phyloP scores from a whole-genome alignment of 441 rosid species.

The Aquilaria agallochum region DNA sequence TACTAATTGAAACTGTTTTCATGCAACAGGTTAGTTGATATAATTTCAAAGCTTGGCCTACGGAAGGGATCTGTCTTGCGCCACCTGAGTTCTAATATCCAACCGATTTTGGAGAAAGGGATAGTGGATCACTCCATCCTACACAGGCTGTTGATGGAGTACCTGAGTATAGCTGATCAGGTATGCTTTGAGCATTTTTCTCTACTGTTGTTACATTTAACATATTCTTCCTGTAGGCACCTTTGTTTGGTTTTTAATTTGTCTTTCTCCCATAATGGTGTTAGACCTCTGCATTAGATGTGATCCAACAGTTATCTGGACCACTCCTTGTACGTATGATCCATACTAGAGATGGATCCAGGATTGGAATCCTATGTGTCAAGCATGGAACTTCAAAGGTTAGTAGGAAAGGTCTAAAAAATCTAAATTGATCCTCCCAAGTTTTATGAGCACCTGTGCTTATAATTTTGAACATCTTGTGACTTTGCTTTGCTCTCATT shows the following conservation, averaged over 20 bases:
- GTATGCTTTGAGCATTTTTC: slow-evolving; percentile 25
- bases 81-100: slow-evolving; percentile 72
- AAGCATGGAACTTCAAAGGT: slow-evolving; percentile 98
- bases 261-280: slow-evolving; percentile 6
- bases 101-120: slow-evolving; percentile 95
- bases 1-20: not conserved
- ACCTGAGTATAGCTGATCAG: slow-evolving; percentile 78
- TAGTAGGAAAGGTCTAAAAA: slow-evolving; percentile 11
- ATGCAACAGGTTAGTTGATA: slow-evolving; percentile 64
- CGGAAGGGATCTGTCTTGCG: slow-evolving; percentile 63
- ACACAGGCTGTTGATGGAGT: slow-evolving; percentile 77
- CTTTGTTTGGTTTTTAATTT: slow-evolving; percentile 17
- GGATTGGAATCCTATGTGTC: slow-evolving; percentile 76
- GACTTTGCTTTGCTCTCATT: not conserved
- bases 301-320: slow-evolving; percentile 73
- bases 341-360: slow-evolving; percentile 95
- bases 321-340: slow-evolving; percentile 87
- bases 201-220: not conserved
- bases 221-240: too few species aligned
- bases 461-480: too few species aligned
- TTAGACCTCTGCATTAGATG: slow-evolving; percentile 78
- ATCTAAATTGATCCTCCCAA: not conserved
- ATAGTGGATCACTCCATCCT: slow-evolving; percentile 82
- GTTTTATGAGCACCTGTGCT: too few species aligned
- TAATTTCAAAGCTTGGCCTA: slow-evolving; percentile 65